phyloP scores from a whole-genome alignment of 75 land plant species.

The Picea sitchensis region DNA sequence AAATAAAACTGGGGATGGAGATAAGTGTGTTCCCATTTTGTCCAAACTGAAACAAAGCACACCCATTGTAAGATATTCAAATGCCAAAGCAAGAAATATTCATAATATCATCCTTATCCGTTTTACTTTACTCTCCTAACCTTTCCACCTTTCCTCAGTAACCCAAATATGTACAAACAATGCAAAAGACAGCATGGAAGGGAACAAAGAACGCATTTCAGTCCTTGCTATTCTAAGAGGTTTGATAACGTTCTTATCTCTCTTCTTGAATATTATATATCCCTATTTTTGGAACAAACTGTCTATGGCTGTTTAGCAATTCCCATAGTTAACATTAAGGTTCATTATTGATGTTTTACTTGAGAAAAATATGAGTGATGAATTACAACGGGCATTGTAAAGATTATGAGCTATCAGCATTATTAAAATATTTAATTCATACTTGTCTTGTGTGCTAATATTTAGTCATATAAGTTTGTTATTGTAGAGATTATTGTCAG shows the following conservation, averaged over 20 bases:
- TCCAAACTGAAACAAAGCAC: slow-evolving; percentile 24
- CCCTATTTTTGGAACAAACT: neutral
- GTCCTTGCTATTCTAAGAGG: neutral
- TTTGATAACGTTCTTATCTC: neutral
- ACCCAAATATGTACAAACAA: neutral
- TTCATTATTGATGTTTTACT: no score
- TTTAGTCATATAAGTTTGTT: no score
- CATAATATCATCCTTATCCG: neutral
- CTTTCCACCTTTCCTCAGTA: no score
- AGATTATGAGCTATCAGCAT: no score
- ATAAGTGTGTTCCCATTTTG: slow-evolving; percentile 41
- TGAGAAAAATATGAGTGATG: neutral
- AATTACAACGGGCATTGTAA: neutral
- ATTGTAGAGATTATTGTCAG: no score
- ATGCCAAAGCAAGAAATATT: neutral
- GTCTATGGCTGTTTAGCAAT: neutral
- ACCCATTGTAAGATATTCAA: neutral
- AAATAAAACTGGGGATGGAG: slow-evolving; percentile 35
- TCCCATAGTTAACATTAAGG: neutral
- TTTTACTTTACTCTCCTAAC: neutral
- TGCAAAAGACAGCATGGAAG: neutral
- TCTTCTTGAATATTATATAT: neutral
- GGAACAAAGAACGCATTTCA: neutral
- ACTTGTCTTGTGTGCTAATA: no score
- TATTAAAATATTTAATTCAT: no score